Base-by-base conservation (phyloP, 176 grass and related monocot genomes). In the Ampelocalamus luodianensis region DNA sequence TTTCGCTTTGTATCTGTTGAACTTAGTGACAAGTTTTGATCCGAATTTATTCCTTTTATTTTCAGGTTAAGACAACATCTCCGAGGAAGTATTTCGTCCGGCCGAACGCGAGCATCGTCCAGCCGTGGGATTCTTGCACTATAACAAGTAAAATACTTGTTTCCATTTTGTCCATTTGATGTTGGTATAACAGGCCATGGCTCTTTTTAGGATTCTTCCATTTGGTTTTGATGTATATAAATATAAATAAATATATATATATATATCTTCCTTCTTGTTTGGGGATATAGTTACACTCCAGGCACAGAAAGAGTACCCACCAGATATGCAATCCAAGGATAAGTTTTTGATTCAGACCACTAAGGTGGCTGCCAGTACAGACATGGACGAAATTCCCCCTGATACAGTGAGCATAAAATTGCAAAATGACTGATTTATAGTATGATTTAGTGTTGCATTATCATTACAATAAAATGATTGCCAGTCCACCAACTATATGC, bases 341-440 rank as follows among this genome's bases (percentile, higher is more conserved):
- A 98, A 98, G 26, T 98, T 98, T 87, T 91, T 98, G 65, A 95
- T 98, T 83, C 96, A 98, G 88, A 95, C 91, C 85, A 92, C 93
- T 15, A 98, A 83, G 88, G 93, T 94, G 56, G 83, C 89, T 56
- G 89, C 93, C 27, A 93, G 71, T 63, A 90, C 86, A 16, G 93
- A 95, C 53, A 92, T 95, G 68, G 96, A 95, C 54, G 96, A 98
- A 71, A 92, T 95, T 14, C 93, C 96, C 71, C 55, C 91, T 80
- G 91, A 98, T 49, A 98, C 96, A 14, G 96, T 98, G 69, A 77
- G 72, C 53, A 74, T 67, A 51, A 63, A 75, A 45, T 44, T 79
- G 61, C 68, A 87, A 24, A 59, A 69, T 53, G 8, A 48, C 43
- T 55, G 9, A 59, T 84, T 71, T 64, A 11, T 42, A 60, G 8